Conservation (phyloP, 148 eudicot genomes). For the Dianthus caryophyllus region DNA sequence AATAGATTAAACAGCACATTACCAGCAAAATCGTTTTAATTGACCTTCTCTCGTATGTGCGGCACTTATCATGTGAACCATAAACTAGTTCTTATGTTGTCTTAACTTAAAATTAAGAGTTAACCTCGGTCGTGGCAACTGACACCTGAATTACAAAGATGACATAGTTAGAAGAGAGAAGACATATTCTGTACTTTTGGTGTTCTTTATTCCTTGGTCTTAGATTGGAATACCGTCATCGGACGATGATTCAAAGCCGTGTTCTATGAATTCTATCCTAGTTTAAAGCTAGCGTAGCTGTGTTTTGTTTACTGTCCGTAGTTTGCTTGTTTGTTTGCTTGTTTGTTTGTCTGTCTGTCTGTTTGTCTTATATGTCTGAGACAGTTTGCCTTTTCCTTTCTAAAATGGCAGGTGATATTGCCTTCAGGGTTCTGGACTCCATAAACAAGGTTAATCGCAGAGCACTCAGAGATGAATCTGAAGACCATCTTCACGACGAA, state of each 20-base stretch:
- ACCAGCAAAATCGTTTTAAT: neutral
- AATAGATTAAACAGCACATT: neutral
- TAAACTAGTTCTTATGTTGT: neutral
- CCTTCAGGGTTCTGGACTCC: constrained; percentile 78
- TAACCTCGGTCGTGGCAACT: neutral
- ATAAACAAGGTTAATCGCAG: constrained; percentile 47
- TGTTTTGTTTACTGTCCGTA: neutral
- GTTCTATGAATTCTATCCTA: neutral
- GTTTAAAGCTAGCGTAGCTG: neutral
- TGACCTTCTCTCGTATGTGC: neutral
- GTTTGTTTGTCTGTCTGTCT: no score
- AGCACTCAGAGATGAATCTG: constrained; percentile 41
- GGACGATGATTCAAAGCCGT: neutral
- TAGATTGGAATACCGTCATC: no score
- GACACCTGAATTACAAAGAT: neutral
- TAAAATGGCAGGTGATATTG: constrained; percentile 83
- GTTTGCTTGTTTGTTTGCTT: no score
- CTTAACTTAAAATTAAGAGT: neutral
- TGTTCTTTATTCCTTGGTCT: no score
- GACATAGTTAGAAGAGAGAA: neutral
- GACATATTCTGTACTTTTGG: no score
- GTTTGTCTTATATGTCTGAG: neutral
- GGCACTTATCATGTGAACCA: neutral
- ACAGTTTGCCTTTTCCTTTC: neutral
- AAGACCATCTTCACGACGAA: constrained; percentile 57